Evolutionary conservation across 108 stramenopile genomes (phyloP), one percentile per base, ranked within the genome.

Genomic region (Mediolabrus comicus): DNA sequence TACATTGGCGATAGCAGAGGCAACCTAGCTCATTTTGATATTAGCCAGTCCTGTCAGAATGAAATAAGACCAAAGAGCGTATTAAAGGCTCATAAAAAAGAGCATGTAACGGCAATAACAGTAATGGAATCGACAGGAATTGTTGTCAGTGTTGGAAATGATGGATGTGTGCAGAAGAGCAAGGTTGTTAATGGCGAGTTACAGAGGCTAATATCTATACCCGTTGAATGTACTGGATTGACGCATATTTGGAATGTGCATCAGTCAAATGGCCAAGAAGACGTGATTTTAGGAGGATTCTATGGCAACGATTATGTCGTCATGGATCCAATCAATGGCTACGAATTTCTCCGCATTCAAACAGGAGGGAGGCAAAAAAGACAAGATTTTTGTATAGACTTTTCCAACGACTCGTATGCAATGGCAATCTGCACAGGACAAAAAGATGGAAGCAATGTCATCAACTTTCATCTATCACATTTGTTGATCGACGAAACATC

Each of bases 351-450:
- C 63, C 77, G 77, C 25, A 52, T 83, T 19, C 70, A 84, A 10
- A 92, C 91, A 9, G 86, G 88, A 22, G 88, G 88, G 0, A 69
- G 91, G 53, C 88, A 92, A 59, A 68, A 86, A 28, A 61, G 68
- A 14, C 81, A 75, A 39, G 74, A 72, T 19, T 46, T 69, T 22
- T 64, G 55, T 29, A 33, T 76, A 9, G 35, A 28, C 19, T 62
- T 64, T 14, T 29, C 31, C 25, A 49, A 30, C 33, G 54, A 56
- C 24, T 22, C 33, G 25, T 58, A 36, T 52, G 60, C 39, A 29
- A 72, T 79, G 54, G 83, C 74, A 33, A 74, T 86, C 52, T 75
- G 74, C 22, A 46, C 52, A 38, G 69, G 69, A 1, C 65, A 62
- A 31, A 80, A 84, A 68, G 62, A 80, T 39, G 82, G 80, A 6